phyloP scores from a whole-genome alignment of 1,284 basidiomycete species.

The Ganoderma multipileum region DNA sequence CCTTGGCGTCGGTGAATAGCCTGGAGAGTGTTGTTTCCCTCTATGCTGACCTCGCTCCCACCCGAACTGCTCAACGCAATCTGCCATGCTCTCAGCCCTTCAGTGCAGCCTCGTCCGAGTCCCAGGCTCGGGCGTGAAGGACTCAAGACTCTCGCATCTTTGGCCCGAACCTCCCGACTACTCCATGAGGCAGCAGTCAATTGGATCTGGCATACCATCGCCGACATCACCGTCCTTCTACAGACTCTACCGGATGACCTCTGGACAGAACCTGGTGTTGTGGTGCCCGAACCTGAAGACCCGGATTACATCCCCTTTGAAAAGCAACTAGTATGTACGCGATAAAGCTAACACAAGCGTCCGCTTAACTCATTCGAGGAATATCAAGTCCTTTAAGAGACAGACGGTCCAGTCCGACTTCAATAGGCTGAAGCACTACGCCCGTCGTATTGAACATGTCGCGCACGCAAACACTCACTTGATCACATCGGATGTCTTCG shows the following conservation, averaged over 20 bases:
- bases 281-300: background rate
- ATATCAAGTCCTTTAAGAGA: background rate
- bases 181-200: background rate
- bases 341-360: background rate
- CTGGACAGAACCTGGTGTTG: background rate
- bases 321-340: background rate
- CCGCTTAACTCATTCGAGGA: background rate
- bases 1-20: too few species aligned
- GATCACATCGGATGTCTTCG: background rate
- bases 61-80: background rate
- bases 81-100: background rate
- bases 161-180: background rate
- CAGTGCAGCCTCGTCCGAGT: background rate
- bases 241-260: background rate
- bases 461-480: background rate
- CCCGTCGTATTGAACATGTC: background rate
- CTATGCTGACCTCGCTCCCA: background rate
- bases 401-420: background rate
- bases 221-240: background rate
- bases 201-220: background rate
- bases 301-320: background rate
- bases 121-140: background rate
- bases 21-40: background rate
- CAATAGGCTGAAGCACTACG: background rate
- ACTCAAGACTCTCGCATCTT: background rate